A percentile compares a stretch with the other conserved stretches of the same genome.
phyloP scores from a whole-genome alignment of 2,329 filamentous ascomycete genomes.

The Ascochyta clinopodiicola region DNA sequence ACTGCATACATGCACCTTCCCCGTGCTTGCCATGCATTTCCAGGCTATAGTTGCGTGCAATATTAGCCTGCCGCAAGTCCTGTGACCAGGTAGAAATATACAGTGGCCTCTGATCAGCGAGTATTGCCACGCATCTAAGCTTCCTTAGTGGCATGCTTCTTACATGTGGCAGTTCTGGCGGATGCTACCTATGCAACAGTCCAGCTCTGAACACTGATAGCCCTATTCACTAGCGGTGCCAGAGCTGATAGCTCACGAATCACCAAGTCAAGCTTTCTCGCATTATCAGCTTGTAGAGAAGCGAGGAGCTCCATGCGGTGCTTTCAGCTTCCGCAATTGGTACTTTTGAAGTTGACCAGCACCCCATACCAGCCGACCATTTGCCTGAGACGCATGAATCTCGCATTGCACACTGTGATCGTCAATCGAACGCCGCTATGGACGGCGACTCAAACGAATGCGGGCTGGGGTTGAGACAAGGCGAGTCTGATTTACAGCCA shows the following conservation, averaged over 20 bases:
- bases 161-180: background rate
- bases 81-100: background rate
- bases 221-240: background rate
- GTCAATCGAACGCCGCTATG: background rate
- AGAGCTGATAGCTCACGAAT: background rate
- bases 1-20: background rate
- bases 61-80: background rate
- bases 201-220: background rate
- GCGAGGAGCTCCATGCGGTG: background rate
- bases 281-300: background rate
- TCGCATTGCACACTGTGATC: background rate
- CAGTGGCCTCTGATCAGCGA: background rate
- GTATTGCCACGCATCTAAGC: too few species aligned
- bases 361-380: background rate
- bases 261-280: background rate
- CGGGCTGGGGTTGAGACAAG: conserved; percentile 14
- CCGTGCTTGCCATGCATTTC: background rate
- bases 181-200: background rate
- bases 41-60: background rate
- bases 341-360: background rate
- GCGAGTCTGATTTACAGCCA: conserved; percentile 14
- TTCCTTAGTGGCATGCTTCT: too few species aligned
- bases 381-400: background rate
- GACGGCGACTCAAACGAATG: conserved; percentile 11
- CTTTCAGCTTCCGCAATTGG: background rate